Conservation (phyloP, 495 filamentous ascomycete species). For the Rhypophila decipiens region DNA sequence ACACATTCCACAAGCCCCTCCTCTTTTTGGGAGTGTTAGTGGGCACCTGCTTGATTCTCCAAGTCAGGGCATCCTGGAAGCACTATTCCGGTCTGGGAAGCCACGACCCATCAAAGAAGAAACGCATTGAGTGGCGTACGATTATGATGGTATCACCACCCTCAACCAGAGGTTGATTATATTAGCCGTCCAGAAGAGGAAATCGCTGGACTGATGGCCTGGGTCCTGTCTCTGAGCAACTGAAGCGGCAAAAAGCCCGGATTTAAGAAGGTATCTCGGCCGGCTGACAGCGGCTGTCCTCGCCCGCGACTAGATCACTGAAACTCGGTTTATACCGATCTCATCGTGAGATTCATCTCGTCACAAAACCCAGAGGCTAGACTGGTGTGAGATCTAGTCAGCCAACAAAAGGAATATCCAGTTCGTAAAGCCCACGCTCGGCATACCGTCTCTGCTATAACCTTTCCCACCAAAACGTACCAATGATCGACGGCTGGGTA, state of each 20-base stretch:
- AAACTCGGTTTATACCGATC: background rate
- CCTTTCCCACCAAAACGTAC: too few relatives aligned
- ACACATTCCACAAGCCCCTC: background rate
- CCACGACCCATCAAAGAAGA: background rate
- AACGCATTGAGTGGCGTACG: background rate
- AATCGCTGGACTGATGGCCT: background rate
- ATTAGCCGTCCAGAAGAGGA: background rate
- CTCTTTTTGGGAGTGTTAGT: too few relatives aligned
- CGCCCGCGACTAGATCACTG: background rate
- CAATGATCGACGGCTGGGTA: slow-evolving; percentile 8
- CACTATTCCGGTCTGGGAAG: background rate
- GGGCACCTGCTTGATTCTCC: background rate
- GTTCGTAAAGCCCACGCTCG: too few relatives aligned
- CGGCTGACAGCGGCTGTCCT: background rate
- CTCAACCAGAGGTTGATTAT: background rate
- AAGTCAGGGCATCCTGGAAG: background rate
- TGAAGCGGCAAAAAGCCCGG: background rate
- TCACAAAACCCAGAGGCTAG: background rate
- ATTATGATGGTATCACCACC: background rate
- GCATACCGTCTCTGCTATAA: too few relatives aligned
- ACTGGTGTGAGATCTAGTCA: too few relatives aligned
- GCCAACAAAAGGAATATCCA: too few relatives aligned
- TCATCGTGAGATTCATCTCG: background rate
- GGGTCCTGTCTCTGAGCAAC: background rate
- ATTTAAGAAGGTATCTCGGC: background rate